Evolutionary conservation across 2,329 filamentous ascomycete genomes (phyloP), one percentile per base, ranked within the genome.

Genomic region (Eutypa lata): DNA sequence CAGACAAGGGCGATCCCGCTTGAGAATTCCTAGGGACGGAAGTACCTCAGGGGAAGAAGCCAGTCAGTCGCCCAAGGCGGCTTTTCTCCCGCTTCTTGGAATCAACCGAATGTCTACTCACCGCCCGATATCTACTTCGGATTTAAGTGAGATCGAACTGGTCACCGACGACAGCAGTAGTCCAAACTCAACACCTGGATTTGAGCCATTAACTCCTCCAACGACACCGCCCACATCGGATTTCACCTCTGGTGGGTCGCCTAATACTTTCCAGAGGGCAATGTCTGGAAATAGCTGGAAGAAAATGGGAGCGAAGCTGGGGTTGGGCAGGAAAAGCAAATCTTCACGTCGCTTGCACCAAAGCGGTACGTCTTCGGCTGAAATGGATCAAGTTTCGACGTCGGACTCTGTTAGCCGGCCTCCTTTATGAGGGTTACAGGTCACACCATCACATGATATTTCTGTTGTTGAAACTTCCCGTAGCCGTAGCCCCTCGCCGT

Each of bases 121-220:
- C 51, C 74, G 73, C 40, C 77, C 78, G 18, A 72, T 68, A 1
- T 75, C 75, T 7, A 73, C 74, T 5, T 74, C 76, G 0, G 76
- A 83, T 57, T 65, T 74, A 56, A 63, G 70, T 47, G 74, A 83
- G 56, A 69, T 78, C 47, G 76, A 81, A 28, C 75, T 76, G 21
- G 68, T 84, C 53, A 83, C 81, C 1, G 87, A 90, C 60, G 87
- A 90, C 65, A 88, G 81, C 54, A 81, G 79, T 52, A 81, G 80
- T 56, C 78, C 79, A n/a, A 77, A 77, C 53, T 85, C 84, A 49
- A 75, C 82, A 33, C 69, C 77, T 47, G 67, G 72, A 24, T 73
- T 76, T 54, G 86, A 87, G 64, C 87, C 79, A 3, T 86, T 90
- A 76, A 91, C 89, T 3, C 89, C 89, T 0, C 88, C 88, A 1